Evolutionary conservation across 495 filamentous ascomycete genomes (phyloP), one percentile per base, ranked within the genome.

Genomic region (Penicillium canescens): DNA sequence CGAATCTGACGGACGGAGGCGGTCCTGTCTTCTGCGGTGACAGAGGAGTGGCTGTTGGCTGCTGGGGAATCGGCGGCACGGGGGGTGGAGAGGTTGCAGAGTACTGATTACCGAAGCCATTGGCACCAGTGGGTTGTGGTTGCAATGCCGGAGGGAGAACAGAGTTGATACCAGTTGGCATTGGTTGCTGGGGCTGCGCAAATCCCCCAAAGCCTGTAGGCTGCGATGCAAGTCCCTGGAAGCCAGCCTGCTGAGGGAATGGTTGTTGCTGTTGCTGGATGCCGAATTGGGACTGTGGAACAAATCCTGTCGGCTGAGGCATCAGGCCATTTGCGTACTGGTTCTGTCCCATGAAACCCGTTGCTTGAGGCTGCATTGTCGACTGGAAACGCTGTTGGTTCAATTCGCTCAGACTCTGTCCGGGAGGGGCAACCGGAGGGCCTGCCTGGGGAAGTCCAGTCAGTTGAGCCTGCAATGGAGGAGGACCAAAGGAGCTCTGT

Each of bases 11-110:
- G 14, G 91, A 85, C 28, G 94, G 94, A 31, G 94, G 74, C n/a
- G 94, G 95, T 0, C 94, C 94, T 3, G 94, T 98, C 78, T 92
- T 87, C 70, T 98, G 94, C 31, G 94, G 86, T 42, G 85, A 69
- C 51, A 98, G 74, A 28, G 87, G 86, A 7, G 77, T 67, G 36
- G 75, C 65, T 3, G 73, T 85, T 6, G 75, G 76, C 47, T 78
- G 76, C 52, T 84, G 72, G 14, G 74, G 76, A 48, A 77, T 75
- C 36, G 74, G 71, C 3, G 73, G 74, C 43, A 77, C 47, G 4
- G 73, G 70, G 18, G 75, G 74, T 28, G 71, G 60, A 49, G 66
- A 62, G 24, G 55, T 65, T 40, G 59, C 69, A 61, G 68, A 77
- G 28, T 74, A 63, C 70, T 75, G 59, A 50, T 59, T 60, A 14